Evolutionary conservation across 345 rosid genomes (phyloP).

Genomic region (Hibiscus trionum): DNA sequence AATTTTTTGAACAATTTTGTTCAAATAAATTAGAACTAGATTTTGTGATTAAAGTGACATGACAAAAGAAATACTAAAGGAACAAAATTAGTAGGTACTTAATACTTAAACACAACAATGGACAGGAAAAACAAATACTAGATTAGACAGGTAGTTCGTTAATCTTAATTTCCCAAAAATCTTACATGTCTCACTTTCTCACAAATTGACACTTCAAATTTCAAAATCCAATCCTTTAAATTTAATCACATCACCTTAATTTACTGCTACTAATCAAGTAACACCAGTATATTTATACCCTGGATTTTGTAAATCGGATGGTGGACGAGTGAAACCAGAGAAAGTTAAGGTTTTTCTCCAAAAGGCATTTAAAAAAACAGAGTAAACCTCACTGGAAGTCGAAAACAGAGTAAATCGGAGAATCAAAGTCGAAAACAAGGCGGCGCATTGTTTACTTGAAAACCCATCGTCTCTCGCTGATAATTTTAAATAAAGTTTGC

Average conservation of each 20-base stretch:
- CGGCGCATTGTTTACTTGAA: constrained; percentile 19
- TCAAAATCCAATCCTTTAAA: not conserved
- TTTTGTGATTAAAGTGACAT: no score
- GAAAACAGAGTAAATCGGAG: no score
- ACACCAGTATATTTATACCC: not conserved
- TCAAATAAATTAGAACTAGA: no score
- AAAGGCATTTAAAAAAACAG: not conserved
- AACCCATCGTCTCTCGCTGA: not conserved
- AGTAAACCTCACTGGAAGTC: no score
- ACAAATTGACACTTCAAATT: not conserved
- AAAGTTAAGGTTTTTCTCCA: not conserved
- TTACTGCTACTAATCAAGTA: not conserved
- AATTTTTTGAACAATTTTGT: no score
- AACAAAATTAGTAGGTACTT: not conserved
- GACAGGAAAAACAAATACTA: not conserved
- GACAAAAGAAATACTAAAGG: no score
- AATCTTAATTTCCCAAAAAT: not conserved
- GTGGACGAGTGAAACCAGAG: constrained; percentile 11
- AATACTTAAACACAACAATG: not conserved
- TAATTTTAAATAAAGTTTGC: not conserved
- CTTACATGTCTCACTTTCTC: not conserved
- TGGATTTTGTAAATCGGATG: constrained; percentile 12
- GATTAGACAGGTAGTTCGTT: not conserved
- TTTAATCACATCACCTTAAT: not conserved
- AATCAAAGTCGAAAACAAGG: no score